A percentile compares a stretch with the other conserved stretches of the same genome.
These are phyloP conservation scores for Immersiporthe knoxdaviesiana DNA, from an alignment of 2,329 filamentous ascomycete genomes.

Conservation along the genomic window DNA sequence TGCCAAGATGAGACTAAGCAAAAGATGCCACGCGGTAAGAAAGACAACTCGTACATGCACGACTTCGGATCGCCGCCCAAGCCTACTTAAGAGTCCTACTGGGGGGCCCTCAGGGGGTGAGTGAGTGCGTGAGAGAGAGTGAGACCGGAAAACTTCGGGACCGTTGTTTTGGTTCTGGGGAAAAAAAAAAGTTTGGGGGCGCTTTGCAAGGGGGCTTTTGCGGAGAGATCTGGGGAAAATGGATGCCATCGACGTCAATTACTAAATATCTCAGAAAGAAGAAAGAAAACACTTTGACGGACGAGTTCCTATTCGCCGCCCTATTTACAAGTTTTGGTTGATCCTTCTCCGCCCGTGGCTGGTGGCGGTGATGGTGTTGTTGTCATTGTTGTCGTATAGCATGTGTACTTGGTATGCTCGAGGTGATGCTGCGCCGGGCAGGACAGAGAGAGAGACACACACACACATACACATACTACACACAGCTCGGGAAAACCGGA, in stretches of 20 bases:
- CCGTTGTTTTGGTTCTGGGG: slow-evolving; percentile 22
- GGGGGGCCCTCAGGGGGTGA: neutral
- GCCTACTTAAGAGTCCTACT: neutral
- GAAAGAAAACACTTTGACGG: slow-evolving; percentile 5
- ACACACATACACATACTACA: too few species aligned
- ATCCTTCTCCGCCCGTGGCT: slow-evolving; percentile 11
- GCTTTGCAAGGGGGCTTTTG: slow-evolving; percentile 24
- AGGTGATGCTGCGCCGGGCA: neutral
- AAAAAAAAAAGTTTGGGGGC: slow-evolving; percentile 23
- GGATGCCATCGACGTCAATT: slow-evolving; percentile 26
- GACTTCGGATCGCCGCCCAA: slow-evolving; percentile 11
- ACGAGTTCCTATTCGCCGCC: slow-evolving; percentile 11
- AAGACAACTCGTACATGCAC: neutral
- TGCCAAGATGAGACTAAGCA: neutral
- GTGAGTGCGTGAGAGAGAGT: slow-evolving; percentile 6
- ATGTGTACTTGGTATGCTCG: too few species aligned
- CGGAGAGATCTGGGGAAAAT: slow-evolving; percentile 30
- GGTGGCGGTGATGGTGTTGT: neutral
- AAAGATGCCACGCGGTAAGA: neutral
- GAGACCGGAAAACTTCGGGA: slow-evolving; percentile 27
- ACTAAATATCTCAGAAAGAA: slow-evolving; percentile 17
- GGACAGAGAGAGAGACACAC: neutral
- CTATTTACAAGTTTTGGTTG: neutral
- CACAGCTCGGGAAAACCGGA: neutral
- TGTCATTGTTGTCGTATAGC: neutral